Evolutionary conservation across 73 alveolate genomes (phyloP), one percentile per base, ranked within the genome.

Genomic region (Paramecium primaurelia): DNA sequence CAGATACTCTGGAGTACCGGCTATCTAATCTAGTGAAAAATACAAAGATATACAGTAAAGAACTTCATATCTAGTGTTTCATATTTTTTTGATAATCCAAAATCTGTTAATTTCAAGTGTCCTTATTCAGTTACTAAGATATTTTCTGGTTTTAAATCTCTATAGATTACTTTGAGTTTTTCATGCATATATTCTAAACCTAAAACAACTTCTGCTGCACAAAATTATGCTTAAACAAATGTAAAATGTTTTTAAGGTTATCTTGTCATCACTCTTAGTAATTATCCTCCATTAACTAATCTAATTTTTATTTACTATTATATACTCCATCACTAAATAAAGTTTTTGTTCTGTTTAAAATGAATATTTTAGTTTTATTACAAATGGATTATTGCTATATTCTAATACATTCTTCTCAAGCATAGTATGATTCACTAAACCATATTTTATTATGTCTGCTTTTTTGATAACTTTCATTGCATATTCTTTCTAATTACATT

Each of bases 301-400:
- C 85, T 69, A 30, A 9, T 37, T 40, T 22, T 20, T 28, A 22
- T 40, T 37, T 20, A 49, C 14, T 36, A 32, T 25, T 16, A 3
- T 22, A 59, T 88, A 88, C 93, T 98, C 99, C 96, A 98, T 93
- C 64, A 97, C 93, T 88, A 97, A 93, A 92, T 95, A 98, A 20
- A 97, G 96, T 40, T 98, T 94, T 80, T 96, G 93, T 20, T 97
- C 96, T n/a, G 97, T 96, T 92, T 98, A 98, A 86, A 97, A 98
- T 12, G 99, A 96, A 87, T 96, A 96, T 71, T 96, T 94, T 37
- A 97, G 59, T 93, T 96, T 97, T n/a, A 98, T 95, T 69, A 98
- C 95, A 92, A 97, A 98, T 11, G 99, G 99, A 64, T 96, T 96
- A 59, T 87, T 59, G 58, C 96, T 95, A 44, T 95, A 94, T 42